Evolutionary conservation across 176 grass and related monocot species (phyloP).

Genomic region (Oryza australiensis): DNA sequence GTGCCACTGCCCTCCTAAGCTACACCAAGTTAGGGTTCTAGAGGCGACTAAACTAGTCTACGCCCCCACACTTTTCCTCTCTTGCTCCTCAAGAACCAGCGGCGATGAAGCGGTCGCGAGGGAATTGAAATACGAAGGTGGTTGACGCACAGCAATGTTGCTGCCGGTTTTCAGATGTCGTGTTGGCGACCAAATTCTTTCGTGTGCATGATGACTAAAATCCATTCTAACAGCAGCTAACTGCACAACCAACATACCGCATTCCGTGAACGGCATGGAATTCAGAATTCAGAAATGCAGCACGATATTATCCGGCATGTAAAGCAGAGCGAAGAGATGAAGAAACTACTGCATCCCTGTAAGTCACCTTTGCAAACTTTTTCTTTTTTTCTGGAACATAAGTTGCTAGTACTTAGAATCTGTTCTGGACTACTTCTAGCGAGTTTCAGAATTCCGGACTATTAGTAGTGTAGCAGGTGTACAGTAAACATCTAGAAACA

Average conservation of each 20-base stretch:
- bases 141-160: constrained; percentile 41
- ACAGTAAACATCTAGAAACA: not conserved
- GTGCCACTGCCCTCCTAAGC: not conserved
- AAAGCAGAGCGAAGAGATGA: not conserved
- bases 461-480: not conserved
- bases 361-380: no score
- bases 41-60: constrained; percentile 15
- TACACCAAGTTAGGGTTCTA: constrained; percentile 20
- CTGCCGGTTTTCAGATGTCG: not conserved
- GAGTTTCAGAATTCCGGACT: not conserved
- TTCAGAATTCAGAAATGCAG: not conserved
- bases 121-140: not conserved
- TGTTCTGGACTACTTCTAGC: not conserved
- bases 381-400: no score
- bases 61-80: constrained; percentile 1
- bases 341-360: no score
- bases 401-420: not conserved
- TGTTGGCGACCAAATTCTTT: constrained; percentile 26
- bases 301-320: not conserved
- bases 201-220: not conserved
- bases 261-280: not conserved
- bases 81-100: not conserved
- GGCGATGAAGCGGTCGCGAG: not conserved
- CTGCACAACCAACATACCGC: not conserved
- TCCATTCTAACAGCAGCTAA: not conserved